These are phyloP conservation scores for Aspergillus incahuasiensis DNA, from an alignment of 495 filamentous ascomycete genomes.

Conservation along the genomic window DNA sequence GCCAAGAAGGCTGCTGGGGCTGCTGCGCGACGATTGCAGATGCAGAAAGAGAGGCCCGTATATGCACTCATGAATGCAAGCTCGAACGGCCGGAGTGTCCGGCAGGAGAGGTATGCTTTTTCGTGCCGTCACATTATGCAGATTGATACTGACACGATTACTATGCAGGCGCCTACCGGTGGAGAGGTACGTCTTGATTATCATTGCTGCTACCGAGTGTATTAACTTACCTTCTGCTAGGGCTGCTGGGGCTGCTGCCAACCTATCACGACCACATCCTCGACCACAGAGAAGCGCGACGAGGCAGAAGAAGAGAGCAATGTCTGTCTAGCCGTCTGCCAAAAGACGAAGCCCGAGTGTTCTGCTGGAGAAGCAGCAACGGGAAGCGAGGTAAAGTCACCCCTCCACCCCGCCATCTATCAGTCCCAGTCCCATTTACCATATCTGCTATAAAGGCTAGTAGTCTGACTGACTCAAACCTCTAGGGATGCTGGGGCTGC, in stretches of 20 bases:
- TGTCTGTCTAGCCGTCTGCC: neutral
- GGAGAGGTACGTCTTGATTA: conserved; percentile 1
- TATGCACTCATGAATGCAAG: neutral
- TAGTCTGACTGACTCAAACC: neutral
- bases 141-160: neutral
- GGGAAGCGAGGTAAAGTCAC: conserved; percentile 4
- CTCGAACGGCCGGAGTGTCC: conserved; percentile 5
- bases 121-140: neutral
- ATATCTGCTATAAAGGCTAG: too few species aligned
- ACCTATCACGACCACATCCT: neutral
- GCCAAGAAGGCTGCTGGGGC: conserved; percentile 7
- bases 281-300: neutral
- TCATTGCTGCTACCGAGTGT: too few species aligned
- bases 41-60: neutral
- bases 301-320: neutral
- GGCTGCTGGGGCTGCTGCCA: conserved; percentile 11
- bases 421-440: too few species aligned
- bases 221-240: neutral
- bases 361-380: neutral
- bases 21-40: too few species aligned
- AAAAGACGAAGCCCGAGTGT: conserved; percentile 2
- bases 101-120: neutral
- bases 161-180: neutral
- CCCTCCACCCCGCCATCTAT: neutral
- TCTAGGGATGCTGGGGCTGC: conserved; percentile 11